These are phyloP conservation scores for Globisporangium uncinulatum DNA, from an alignment of 352 stramenopile genomes.

Conservation along the genomic window DNA sequence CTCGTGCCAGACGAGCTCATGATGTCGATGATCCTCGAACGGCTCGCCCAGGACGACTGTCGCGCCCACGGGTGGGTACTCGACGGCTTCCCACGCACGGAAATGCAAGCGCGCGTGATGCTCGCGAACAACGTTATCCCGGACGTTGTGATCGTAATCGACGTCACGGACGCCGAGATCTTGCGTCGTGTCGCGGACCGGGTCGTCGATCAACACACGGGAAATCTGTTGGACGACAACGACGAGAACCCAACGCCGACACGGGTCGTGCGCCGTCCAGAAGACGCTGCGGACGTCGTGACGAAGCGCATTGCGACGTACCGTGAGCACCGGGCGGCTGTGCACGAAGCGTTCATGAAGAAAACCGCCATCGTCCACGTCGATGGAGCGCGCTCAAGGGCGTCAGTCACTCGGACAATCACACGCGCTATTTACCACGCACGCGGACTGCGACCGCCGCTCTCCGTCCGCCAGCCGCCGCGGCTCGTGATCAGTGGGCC, in stretches of 20 bases:
- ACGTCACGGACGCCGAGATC: conserved; percentile 89
- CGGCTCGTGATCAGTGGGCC: conserved; percentile 90
- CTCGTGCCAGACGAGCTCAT: conserved; percentile 94
- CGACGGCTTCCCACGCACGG: conserved; percentile 93
- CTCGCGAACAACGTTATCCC: conserved; percentile 61
- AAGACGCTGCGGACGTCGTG: conserved; percentile 84
- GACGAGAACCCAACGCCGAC: conserved; percentile 57
- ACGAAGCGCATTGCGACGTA: conserved; percentile 73
- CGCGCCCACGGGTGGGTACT: conserved; percentile 88
- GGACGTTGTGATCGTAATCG: conserved; percentile 89
- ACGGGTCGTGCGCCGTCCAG: conserved; percentile 58
- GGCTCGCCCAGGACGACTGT: conserved; percentile 86
- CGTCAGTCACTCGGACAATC: conserved; percentile 35
- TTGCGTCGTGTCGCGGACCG: conserved; percentile 72
- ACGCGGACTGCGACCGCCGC: conserved; percentile 31
- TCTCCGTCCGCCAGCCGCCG: conserved; percentile 39
- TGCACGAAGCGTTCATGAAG: conserved; percentile 76
- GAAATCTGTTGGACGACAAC: conserved; percentile 71
- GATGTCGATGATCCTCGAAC: conserved; percentile 75
- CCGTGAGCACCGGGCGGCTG: conserved; percentile 68
- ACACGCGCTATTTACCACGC: conserved; percentile 44
- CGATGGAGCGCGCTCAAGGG: conserved; percentile 44
- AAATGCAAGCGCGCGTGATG: conserved; percentile 88
- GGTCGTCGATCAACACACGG: conserved; percentile 73
- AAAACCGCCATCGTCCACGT: conserved; percentile 61